Conservation (phyloP, 495 filamentous ascomycete genomes). For the Xylaria cubensis region DNA sequence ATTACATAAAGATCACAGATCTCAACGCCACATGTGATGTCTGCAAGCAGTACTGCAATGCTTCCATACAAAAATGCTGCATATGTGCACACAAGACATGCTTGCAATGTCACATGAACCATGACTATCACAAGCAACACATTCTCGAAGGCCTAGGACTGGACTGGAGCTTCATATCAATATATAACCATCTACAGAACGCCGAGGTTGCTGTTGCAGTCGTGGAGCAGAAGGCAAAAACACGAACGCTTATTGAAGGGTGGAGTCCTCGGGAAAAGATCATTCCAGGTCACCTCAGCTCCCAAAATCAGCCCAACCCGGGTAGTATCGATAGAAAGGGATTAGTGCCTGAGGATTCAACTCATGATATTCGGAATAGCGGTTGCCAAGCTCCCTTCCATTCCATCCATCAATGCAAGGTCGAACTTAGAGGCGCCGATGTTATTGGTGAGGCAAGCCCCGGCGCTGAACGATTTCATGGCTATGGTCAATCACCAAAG, state of each 20-base stretch:
- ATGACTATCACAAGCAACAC: background rate
- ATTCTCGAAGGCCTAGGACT: background rate
- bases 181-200: background rate
- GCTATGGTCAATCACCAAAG: background rate
- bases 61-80: background rate
- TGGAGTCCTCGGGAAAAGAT: background rate
- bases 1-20: background rate
- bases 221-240: background rate
- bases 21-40: background rate
- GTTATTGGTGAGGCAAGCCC: background rate
- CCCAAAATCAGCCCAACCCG: background rate
- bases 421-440: background rate
- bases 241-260: background rate
- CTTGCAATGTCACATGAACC: background rate
- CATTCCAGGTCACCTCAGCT: background rate
- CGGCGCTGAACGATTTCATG: background rate
- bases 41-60: background rate
- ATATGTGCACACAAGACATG: background rate
- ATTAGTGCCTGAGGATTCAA: background rate
- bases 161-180: background rate
- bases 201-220: background rate
- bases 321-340: background rate
- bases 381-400: background rate
- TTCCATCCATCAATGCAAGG: background rate
- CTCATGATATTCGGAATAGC: background rate